Base-by-base conservation (phyloP, 2,329 filamentous ascomycete species). In the Nothophoma quercina region DNA sequence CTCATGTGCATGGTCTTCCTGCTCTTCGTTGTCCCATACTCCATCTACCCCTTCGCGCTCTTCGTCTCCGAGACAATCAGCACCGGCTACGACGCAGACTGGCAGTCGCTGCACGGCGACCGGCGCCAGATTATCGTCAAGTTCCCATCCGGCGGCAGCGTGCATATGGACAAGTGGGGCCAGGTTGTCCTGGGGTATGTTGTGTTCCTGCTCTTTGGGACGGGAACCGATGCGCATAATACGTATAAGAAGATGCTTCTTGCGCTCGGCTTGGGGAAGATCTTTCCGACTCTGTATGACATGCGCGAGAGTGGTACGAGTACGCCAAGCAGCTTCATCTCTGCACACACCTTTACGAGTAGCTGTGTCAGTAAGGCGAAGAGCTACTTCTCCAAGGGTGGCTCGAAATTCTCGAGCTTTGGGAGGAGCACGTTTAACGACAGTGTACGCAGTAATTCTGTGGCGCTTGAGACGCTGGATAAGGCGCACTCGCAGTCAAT, bases 161-260 rank as follows among this genome's bases (percentile, higher is more conserved):
- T 83, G 30, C 68, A 76, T 34, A 81, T 81, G 53, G 83, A 87
- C 63, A 79, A 81, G 23, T 89, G 84, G 83, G 76, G 83, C 16
- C 79, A 82, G 38, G 73, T 88, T 8, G 77, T 65, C 0, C 75
- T 79, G 3, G 83, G 82, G 0, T 79, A 83, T 52, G 51, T 85
- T 21, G 71, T 85, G 10, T 89, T 89, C 64, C 44, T 82, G n/a
- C 83, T 87, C 62, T 88, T 88, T 59, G 87, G 87, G 7, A 80
- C 85, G 13, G 87, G 86, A 23, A 76, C 75, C 21, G 87, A 89
- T 62, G 86, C 86, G 0, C 51, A 65, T 35, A 69, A 64, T 10
- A 60, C 63, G 2, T 73, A 73, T 55, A 68, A 63, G 46, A 59
- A 54, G 2, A 59, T 67, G 32, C 40, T 71, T 1, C 56, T 67